These are phyloP conservation scores for Verticillium nonalfalfae DNA, from an alignment of 2,329 filamentous ascomycete species.

Conservation along the genomic window DNA sequence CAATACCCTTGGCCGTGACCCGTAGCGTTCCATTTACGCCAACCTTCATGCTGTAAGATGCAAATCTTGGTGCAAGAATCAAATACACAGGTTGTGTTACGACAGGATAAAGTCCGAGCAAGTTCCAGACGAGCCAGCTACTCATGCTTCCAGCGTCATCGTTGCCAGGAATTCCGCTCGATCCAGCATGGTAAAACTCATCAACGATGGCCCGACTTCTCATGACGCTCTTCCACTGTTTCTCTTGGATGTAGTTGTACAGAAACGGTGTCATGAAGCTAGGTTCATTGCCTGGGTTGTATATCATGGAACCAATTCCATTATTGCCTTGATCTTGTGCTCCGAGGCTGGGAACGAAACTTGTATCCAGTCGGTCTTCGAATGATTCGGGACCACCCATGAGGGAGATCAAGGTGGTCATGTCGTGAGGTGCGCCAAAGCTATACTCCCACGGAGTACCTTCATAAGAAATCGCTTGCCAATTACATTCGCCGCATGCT, in stretches of 20 bases:
- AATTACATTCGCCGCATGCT: constrained; percentile 48
- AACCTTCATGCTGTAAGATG: constrained; percentile 39
- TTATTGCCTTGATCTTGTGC: constrained; percentile 39
- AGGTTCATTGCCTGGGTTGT: constrained; percentile 51
- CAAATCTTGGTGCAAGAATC: constrained; percentile 42
- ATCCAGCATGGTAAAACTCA: constrained; percentile 38
- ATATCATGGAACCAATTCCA: constrained; percentile 36
- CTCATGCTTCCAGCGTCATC: constrained; percentile 55
- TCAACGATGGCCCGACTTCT: constrained; percentile 41
- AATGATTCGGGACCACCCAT: constrained; percentile 45
- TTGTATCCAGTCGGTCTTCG: constrained; percentile 37
- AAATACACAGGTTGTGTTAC: constrained; percentile 51
- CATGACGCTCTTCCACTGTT: constrained; percentile 43
- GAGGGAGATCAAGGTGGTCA: constrained; percentile 40
- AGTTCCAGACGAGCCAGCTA: constrained; percentile 49
- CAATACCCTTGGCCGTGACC: constrained; percentile 37
- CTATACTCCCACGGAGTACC: constrained; percentile 42
- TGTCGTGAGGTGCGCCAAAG: constrained; percentile 53
- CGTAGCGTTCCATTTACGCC: constrained; percentile 30
- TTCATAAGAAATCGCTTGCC: constrained; percentile 46
- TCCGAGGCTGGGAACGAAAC: constrained; percentile 29
- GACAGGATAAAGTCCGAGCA: constrained; percentile 49
- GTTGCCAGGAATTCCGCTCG: constrained; percentile 48
- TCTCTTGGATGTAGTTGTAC: constrained; percentile 45
- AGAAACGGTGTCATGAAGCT: constrained; percentile 49